Percentiles rank a stretch among this genome's conserved stretches.
Evolutionary conservation across 2,329 filamentous ascomycete species (phyloP).

Genomic region (Pyrenophora seminiperda): DNA sequence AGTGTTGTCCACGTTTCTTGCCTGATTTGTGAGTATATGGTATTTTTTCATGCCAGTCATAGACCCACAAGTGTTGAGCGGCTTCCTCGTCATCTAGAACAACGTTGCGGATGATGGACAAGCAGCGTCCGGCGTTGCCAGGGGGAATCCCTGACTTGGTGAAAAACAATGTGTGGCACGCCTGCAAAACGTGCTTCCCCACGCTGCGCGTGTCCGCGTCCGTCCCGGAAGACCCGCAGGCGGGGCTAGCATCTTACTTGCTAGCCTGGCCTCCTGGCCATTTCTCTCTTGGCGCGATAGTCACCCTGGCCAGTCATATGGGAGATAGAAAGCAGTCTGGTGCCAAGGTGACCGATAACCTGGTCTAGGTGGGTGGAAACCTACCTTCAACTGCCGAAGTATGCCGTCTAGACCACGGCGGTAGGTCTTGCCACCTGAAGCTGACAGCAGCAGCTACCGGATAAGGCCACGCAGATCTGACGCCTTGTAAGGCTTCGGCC

Average conservation of each 20-base stretch:
- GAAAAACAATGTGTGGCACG: constrained; percentile 27
- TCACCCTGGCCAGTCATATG: constrained; percentile 12
- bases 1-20: no score
- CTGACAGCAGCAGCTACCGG: constrained; percentile 21
- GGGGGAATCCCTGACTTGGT: constrained; percentile 20
- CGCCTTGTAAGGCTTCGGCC: constrained; percentile 24
- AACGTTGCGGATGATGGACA: constrained; percentile 14
- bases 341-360: constrained; percentile 24
- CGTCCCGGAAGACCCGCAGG: constrained; percentile 33
- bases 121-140: constrained; percentile 18
- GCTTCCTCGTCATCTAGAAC: constrained; percentile 8
- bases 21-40: not conserved
- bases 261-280: constrained; percentile 27
- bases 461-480: constrained; percentile 22
- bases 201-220: constrained; percentile 37
- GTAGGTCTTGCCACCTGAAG: constrained; percentile 16
- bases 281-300: constrained; percentile 20
- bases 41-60: constrained; percentile 12
- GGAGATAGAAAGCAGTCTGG: constrained; percentile 7
- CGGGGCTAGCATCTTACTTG: constrained; percentile 27
- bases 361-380: constrained; percentile 15
- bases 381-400: constrained; percentile 31
- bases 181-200: constrained; percentile 40
- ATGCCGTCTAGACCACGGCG: constrained; percentile 27
- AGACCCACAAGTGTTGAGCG: constrained; percentile 8